Evolutionary conservation across 192 early-diverging fungal species (phyloP), one percentile per base, ranked within the genome.

Genomic region (Tieghemiomyces parasiticus): DNA sequence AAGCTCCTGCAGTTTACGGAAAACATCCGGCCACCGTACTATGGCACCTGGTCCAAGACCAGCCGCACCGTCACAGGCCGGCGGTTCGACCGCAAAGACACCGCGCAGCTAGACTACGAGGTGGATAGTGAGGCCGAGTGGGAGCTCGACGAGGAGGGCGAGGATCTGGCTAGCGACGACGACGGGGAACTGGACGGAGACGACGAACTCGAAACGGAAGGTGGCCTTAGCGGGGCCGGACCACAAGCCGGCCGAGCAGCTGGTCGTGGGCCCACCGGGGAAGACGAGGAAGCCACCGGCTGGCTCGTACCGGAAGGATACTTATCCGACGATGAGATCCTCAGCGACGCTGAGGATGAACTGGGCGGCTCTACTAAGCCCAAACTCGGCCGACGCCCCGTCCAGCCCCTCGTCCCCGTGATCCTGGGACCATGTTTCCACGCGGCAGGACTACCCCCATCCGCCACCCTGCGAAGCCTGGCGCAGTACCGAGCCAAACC

Each of bases 121-220:
- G 71, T 86, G 61, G 92, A 95, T 62, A 90, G 87, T 63, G 90
- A 91, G 49, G 84, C 81, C 0, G 92, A 92, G 69, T 95, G 92
- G 92, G 89, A 88, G 33, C 82, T 79, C 31, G 88, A 91, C 35
- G 92, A 87, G 33, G 86, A 88, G 60, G 92, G 92, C 22, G 92
- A 95, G 60, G 89, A 92, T 48, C 71, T 86, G 16, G 75, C 72
- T 45, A 85, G 80, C 66, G 87, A 86, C 9, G 81, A 83, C 62
- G 90, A 91, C 31, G 87, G 88, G 4, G 76, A 77, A 13, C 76
- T 68, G 30, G 73, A 75, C 3, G 77, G 72, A 16, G 78, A 82
- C 1, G 82, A 82, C 20, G 81, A 78, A 64, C 55, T 68, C 9
- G 38, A 14, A 30, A 42, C 13, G 35, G 12, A 9, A 3, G 52